A percentile compares a stretch with the other conserved stretches of the same genome.
Evolutionary conservation across 2,329 filamentous ascomycete genomes (phyloP).

Genomic region (Dryadomyces quercus-mongolicae): DNA sequence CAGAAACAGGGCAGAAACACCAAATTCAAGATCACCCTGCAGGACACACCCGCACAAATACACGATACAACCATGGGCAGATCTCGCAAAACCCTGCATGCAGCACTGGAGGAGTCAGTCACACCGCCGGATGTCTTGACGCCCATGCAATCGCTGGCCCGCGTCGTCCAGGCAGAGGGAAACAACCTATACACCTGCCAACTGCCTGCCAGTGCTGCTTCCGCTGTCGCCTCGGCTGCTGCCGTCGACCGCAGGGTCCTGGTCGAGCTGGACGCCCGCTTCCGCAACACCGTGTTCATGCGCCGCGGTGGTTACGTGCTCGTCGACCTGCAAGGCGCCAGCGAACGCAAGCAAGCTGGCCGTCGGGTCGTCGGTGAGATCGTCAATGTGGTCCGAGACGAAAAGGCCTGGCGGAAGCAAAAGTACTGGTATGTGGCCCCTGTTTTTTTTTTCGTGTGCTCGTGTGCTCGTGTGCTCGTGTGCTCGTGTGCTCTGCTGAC

Average conservation of each 20-base stretch:
- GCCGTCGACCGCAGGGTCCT: slow-evolving; percentile 30
- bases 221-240: background rate
- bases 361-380: slow-evolving; percentile 83
- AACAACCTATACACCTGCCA: slow-evolving; percentile 81
- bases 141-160: slow-evolving; percentile 57
- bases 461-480: background rate
- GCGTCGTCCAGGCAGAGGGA: slow-evolving; percentile 69
- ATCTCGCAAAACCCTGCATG: slow-evolving; percentile 65
- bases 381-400: slow-evolving; percentile 81
- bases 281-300: slow-evolving; percentile 90
- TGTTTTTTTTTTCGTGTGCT: background rate
- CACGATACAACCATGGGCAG: slow-evolving; percentile 46
- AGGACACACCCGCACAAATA: background rate
- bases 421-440: slow-evolving; percentile 56
- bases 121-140: slow-evolving; percentile 47
- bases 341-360: slow-evolving; percentile 49
- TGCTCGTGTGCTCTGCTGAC: background rate
- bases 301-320: slow-evolving; percentile 80
- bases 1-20: background rate
- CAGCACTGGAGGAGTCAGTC: slow-evolving; percentile 60
- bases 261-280: slow-evolving; percentile 67
- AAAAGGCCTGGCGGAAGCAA: slow-evolving; percentile 85
- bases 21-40: background rate
- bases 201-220: slow-evolving; percentile 41
- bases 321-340: slow-evolving; percentile 47